Evolutionary conservation across 768 basidiomycete genomes (phyloP).

Genomic region (Kondoa subrosea): DNA sequence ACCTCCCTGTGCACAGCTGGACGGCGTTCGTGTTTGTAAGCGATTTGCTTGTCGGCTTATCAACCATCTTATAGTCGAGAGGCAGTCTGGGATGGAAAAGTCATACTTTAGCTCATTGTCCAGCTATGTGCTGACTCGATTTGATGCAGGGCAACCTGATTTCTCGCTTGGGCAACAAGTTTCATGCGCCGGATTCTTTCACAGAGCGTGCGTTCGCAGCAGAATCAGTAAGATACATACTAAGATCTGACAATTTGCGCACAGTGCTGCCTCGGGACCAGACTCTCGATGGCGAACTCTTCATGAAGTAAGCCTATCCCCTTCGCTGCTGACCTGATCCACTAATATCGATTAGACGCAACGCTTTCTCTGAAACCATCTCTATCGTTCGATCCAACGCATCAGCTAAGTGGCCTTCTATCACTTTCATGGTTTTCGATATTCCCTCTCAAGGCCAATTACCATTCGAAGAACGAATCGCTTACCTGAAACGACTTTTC

Average conservation of each 20-base stretch:
- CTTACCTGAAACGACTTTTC: constrained; percentile 10
- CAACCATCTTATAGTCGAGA: background rate
- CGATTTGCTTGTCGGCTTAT: background rate
- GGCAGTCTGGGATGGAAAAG: background rate
- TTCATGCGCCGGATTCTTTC: constrained; percentile 18
- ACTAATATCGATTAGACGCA: constrained; percentile 7
- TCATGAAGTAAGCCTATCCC: constrained; percentile 7
- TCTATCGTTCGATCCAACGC: constrained; percentile 14
- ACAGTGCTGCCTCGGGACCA: constrained; percentile 19
- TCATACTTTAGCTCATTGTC: background rate
- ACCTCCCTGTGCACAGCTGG: background rate
- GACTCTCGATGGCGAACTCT: constrained; percentile 26
- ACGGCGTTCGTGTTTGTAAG: background rate
- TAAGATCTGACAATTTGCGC: background rate
- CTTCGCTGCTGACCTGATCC: background rate
- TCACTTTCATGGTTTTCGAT: constrained; percentile 26
- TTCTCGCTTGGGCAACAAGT: constrained; percentile 20
- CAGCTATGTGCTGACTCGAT: no score
- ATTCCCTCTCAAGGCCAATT: constrained; percentile 13
- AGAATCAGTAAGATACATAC: background rate
- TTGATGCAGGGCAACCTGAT: constrained; percentile 8
- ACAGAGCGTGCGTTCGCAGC: constrained; percentile 10
- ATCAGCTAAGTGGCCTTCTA: constrained; percentile 15
- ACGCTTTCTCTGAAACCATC: constrained; percentile 22
- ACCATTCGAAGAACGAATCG: constrained; percentile 21